phyloP scores from a whole-genome alignment of 78 protist species.

The Creolimax fragrantissima region DNA sequence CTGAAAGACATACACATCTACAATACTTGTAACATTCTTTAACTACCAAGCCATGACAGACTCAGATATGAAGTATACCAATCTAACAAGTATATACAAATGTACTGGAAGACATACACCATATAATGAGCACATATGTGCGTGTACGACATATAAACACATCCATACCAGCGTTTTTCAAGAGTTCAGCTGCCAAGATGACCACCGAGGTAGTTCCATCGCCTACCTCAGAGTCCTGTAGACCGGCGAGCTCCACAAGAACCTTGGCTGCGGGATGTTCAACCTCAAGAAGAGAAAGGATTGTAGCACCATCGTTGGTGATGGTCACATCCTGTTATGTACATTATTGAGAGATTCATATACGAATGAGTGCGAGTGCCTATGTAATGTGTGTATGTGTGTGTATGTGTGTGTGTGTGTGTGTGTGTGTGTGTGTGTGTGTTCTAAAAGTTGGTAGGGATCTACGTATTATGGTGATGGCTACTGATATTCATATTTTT shows the following conservation, averaged over 20 bases:
- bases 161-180: conserved; percentile 71
- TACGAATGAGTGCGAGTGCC: neutral
- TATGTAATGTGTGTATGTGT: neutral
- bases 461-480: too few species aligned
- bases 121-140: neutral
- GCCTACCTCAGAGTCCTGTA: conserved; percentile 91
- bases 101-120: neutral
- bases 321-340: conserved; percentile 77
- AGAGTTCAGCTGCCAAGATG: conserved; percentile 95
- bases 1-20: neutral
- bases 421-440: neutral
- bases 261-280: conserved; percentile 95
- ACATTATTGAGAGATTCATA: neutral
- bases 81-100: too few species aligned
- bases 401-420: neutral
- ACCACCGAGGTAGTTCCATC: conserved; percentile 99
- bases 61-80: too few species aligned
- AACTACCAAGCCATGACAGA: too few species aligned
- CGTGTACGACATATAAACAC: neutral
- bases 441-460: too few species aligned
- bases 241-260: conserved; percentile 80
- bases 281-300: conserved; percentile 74
- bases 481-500: too few species aligned
- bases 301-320: conserved; percentile 99
- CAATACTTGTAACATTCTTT: neutral